Base-by-base conservation (phyloP, 176 grass and related monocot species). In the Avena sativa region DNA sequence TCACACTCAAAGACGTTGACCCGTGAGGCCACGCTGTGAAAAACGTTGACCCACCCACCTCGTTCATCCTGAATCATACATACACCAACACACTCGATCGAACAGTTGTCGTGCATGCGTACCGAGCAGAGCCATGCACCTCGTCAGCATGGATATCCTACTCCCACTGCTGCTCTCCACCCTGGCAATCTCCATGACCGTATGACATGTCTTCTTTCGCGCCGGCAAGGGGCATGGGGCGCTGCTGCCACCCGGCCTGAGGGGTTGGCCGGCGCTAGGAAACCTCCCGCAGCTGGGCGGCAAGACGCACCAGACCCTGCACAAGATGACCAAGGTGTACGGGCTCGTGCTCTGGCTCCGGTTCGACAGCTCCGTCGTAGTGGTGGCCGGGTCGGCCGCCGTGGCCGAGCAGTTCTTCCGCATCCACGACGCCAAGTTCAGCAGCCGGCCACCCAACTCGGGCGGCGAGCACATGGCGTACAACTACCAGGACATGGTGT, bases 401-500 rank as follows among this genome's bases (percentile, higher is more conserved):
- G 78, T 84, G 67, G 87, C 88, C 12, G 74, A 89, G 17, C 89
- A 94, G 81, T 92, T 97, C 81, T 89, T 97, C 66, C 89, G 91
- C 57, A 23, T 4, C 25, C 88, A 92, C n/a, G 95, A 94, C 64
- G 86, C 89, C 63, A 97, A 91, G 32, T 97, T 97, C 87, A 68
- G 86, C 74, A 83, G 71, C 90, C 85, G 92, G 0, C 90, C 95
- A 1, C 90, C 86, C 19, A 97, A 86, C 86, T 97, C 92, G 2
- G 88, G 95, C 11, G 90, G 81, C 74, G 90, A 97, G 86, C 88
- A 91, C 68, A 76, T 91, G 77, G 92, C 95, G 10, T 97, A 97
- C 83, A 94, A 97, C 81, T 94, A 97, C 85, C 92, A 92, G 76
- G 92, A 97, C 86, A 9, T 97, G 2, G 92, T 97, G 30, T 97